A percentile compares a stretch with the other conserved stretches of the same genome.
Conservation (phyloP, 129 eudicot genomes). For the Oenanthe sinensis region DNA sequence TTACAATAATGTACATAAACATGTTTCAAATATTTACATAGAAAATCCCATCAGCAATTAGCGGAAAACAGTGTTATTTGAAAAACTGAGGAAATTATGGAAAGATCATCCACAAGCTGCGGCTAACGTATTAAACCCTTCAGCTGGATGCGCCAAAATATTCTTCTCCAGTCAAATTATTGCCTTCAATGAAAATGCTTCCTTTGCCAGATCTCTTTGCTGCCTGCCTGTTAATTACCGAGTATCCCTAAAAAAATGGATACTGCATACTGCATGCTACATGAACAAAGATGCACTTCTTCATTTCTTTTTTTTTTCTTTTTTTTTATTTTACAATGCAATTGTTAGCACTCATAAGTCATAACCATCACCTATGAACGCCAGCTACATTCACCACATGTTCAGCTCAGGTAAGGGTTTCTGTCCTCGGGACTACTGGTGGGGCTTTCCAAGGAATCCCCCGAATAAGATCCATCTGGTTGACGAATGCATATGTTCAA, state of each 20-base stretch:
- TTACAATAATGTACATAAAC: slow-evolving; percentile 17
- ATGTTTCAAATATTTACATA: slow-evolving; percentile 8
- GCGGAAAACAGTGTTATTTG: background rate
- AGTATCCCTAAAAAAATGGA: slow-evolving; percentile 19
- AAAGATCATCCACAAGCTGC: background rate
- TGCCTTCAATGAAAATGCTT: slow-evolving; percentile 22
- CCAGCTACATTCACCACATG: slow-evolving; percentile 10
- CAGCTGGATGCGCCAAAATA: slow-evolving; percentile 8
- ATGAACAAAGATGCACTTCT: slow-evolving; percentile 2
- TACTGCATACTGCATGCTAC: background rate
- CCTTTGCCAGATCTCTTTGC: slow-evolving; percentile 1
- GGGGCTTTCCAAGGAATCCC: slow-evolving; percentile 67
- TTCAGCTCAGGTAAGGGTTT: slow-evolving; percentile 8
- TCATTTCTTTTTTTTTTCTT: background rate
- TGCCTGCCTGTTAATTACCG: background rate
- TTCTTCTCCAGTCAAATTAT: slow-evolving; percentile 17
- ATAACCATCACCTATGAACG: background rate
- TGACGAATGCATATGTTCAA: slow-evolving; percentile 76
- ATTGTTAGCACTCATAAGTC: slow-evolving; percentile 10
- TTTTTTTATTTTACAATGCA: slow-evolving; percentile 16
- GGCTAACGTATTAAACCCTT: background rate
- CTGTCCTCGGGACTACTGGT: slow-evolving; percentile 36
- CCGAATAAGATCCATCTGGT: slow-evolving; percentile 79
- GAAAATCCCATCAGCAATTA: slow-evolving; percentile 7
- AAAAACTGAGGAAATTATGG: slow-evolving; percentile 7